A percentile compares a stretch with the other conserved stretches of the same genome.
Conservation (phyloP, 495 filamentous ascomycete species). For the Tuber umbilicatum region DNA sequence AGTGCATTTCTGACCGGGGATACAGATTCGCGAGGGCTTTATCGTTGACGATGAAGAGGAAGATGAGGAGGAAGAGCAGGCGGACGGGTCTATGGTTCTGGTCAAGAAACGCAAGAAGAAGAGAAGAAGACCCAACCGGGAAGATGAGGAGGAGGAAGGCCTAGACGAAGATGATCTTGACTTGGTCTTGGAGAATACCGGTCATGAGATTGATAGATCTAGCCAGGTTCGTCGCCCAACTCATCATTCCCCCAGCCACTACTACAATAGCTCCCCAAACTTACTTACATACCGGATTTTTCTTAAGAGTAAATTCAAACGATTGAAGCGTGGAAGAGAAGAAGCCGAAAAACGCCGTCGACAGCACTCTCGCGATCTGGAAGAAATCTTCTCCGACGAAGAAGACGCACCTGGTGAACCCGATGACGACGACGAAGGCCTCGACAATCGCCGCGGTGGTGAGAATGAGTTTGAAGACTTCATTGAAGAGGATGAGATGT, state of each 20-base stretch:
- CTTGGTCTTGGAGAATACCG: slow-evolving; percentile 54
- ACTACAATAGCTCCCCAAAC: background rate
- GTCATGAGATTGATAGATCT: slow-evolving; percentile 30
- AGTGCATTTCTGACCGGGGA: slow-evolving; percentile 34
- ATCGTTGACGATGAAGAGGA: slow-evolving; percentile 79
- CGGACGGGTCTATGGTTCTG: slow-evolving; percentile 36
- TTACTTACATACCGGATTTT: slow-evolving; percentile 11
- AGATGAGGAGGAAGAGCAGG: slow-evolving; percentile 55
- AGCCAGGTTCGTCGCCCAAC: slow-evolving; percentile 22
- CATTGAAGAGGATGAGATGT: slow-evolving; percentile 87
- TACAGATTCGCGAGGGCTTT: slow-evolving; percentile 82
- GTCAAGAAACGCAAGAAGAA: slow-evolving; percentile 51
- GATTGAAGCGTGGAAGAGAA: slow-evolving; percentile 84
- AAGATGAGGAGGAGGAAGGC: slow-evolving; percentile 72
- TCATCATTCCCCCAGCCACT: background rate
- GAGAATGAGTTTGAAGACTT: slow-evolving; percentile 92
- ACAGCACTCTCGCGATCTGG: slow-evolving; percentile 61
- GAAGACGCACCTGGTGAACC: slow-evolving; percentile 59
- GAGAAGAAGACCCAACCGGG: slow-evolving; percentile 61
- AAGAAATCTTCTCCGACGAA: slow-evolving; percentile 92
- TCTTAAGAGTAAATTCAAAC: slow-evolving; percentile 78
- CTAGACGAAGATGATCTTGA: slow-evolving; percentile 96
- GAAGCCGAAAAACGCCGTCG: slow-evolving; percentile 56
- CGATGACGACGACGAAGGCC: slow-evolving; percentile 52
- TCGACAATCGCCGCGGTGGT: slow-evolving; percentile 49